These are phyloP conservation scores for Warburgia ugandensis DNA, from an alignment of 164 flowering plant genomes.

Conservation along the genomic window DNA sequence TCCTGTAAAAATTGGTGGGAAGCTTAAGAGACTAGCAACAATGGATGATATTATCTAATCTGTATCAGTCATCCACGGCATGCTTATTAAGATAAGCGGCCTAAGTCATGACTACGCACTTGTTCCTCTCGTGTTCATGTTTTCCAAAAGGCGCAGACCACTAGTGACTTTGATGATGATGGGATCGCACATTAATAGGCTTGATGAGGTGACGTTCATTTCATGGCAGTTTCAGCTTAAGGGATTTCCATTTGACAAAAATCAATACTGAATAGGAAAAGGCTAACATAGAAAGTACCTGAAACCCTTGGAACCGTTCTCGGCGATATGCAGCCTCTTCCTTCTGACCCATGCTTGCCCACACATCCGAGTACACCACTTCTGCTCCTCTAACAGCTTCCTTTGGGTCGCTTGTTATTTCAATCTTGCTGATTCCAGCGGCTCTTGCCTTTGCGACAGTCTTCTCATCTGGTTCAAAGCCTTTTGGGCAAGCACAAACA, in stretches of 20 bases:
- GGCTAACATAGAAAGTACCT: slow-evolving; percentile 35
- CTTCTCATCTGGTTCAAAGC: slow-evolving; percentile 82
- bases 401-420: slow-evolving; percentile 79
- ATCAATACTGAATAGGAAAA: neutral
- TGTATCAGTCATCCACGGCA: too few relatives aligned
- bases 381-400: slow-evolving; percentile 94
- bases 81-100: too few relatives aligned
- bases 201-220: neutral
- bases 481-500: slow-evolving; percentile 91
- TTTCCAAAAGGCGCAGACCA: too few relatives aligned
- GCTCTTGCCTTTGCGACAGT: slow-evolving; percentile 66
- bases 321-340: slow-evolving; percentile 91
- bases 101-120: too few relatives aligned
- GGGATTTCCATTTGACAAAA: neutral
- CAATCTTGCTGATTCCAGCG: slow-evolving; percentile 83
- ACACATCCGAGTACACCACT: slow-evolving; percentile 94
- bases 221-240: neutral
- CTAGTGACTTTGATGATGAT: neutral
- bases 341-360: slow-evolving; percentile 99
- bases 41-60: too few relatives aligned
- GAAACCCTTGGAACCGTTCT: slow-evolving; percentile 81
- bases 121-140: too few relatives aligned
- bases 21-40: too few relatives aligned
- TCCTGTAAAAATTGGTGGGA: too few relatives aligned
- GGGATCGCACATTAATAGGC: neutral